phyloP scores from a whole-genome alignment of 192 early-diverging fungal genomes.

The Chytriomyces sp. region DNA sequence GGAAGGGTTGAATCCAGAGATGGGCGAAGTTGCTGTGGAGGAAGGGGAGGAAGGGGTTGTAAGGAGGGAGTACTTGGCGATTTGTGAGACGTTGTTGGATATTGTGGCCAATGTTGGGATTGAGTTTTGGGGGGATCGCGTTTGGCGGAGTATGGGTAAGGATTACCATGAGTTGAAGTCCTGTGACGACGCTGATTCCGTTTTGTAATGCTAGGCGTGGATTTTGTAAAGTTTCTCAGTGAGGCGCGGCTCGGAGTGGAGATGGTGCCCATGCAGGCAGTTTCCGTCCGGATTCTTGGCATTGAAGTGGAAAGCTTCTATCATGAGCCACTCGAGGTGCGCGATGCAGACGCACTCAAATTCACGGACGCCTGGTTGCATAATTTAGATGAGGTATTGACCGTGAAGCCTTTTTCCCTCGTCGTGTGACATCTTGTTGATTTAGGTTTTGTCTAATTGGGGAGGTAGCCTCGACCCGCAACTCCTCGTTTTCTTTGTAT shows the following conservation, averaged over 20 bases:
- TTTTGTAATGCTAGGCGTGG: conserved; percentile 10
- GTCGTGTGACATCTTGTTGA: neutral
- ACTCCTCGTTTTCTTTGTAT: conserved; percentile 16
- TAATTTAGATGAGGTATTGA: conserved; percentile 30
- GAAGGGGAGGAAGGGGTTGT: neutral
- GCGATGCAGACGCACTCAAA: neutral
- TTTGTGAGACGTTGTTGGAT: conserved; percentile 34
- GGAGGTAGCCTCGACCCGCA: conserved; percentile 1
- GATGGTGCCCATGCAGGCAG: conserved; percentile 28
- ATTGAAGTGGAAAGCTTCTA: conserved; percentile 21
- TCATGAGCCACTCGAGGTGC: conserved; percentile 14
- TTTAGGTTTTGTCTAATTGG: conserved; percentile 23
- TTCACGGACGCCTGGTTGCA: conserved; percentile 32
- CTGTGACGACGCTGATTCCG: neutral
- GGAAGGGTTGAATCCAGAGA: conserved; percentile 33
- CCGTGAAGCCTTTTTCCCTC: neutral
- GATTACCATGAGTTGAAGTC: too few relatives aligned
- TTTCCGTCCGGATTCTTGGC: conserved; percentile 12
- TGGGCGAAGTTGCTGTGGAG: neutral
- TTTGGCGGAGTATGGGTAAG: conserved; percentile 51
- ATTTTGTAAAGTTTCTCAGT: conserved; percentile 39
- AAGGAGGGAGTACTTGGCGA: neutral
- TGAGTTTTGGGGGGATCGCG: conserved; percentile 27
- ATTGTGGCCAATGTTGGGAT: conserved; percentile 34
- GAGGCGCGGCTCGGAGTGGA: conserved; percentile 16